Base-by-base conservation (phyloP, 768 basidiomycete genomes). In the Botryobasidium botryosum region DNA sequence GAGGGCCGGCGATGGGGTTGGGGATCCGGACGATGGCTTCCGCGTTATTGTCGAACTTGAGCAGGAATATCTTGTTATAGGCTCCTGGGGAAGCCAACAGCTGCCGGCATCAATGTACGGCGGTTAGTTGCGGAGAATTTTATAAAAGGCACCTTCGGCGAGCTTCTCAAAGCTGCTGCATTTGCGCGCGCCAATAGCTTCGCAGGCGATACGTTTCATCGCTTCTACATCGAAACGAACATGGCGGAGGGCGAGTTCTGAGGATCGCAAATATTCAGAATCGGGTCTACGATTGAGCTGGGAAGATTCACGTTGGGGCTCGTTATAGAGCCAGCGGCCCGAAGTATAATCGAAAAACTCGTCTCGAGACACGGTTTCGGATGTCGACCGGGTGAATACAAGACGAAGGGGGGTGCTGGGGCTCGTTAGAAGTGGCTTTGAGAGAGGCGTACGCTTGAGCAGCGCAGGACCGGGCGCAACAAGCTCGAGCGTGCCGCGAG, bases 1-100 rank as follows among this genome's bases (percentile, higher is more conserved):
- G 63, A 47, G 65, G 67, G 6, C 55, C 51, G 29, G 59, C 59
- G 17, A 49, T 42, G 4, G n/a, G n/a, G n/a, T 62, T 63, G 32
- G 68, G 68, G 41, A 68, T 59, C 20, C 63, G 64, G 0, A 66
- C 67, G 4, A 69, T 56, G 53, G 68, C 56, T 46, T 61, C 54
- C 48, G 60, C 61, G 35, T 50, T 55, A 39, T 57, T 57, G 50
- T 54, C 58, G 52, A 66, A 52, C 47, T 61, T 62, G 48, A 69
- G 61, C 50, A 61, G 55, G 52, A 68, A 67, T 33, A 51, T 59
- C 23, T 62, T 61, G 53, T 67, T 68, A 45, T 60, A 60, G 1
- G 64, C 62, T n/a, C 64, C 64, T 58, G 47, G 45, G 45, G 37
- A 43, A 45, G 32, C 32, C 10, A n/a, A 10, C 32, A 21, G 23